Conservation (phyloP, 1,284 basidiomycete genomes). For the Naganishia cerealis region DNA sequence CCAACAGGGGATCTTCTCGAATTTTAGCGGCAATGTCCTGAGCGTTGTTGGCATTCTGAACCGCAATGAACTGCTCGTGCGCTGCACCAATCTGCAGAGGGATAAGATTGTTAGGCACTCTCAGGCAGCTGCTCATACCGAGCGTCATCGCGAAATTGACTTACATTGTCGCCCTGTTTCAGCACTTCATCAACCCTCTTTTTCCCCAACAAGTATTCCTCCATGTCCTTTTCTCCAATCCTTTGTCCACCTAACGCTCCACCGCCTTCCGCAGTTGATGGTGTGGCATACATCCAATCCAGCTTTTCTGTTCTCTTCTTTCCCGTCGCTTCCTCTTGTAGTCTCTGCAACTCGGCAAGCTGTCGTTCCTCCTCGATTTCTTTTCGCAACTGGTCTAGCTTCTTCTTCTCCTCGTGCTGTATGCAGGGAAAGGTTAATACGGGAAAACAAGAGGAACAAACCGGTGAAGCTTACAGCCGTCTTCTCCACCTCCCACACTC, state of each 20-base stretch:
- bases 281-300: constrained; percentile 99
- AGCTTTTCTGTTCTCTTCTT: constrained; percentile 89
- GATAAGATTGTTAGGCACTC: not conserved
- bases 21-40: constrained; percentile 90
- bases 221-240: constrained; percentile 72
- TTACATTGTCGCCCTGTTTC: constrained; percentile 63
- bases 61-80: constrained; percentile 85
- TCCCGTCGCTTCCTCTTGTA: constrained; percentile 91
- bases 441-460: not conserved
- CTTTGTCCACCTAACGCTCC: constrained; percentile 62
- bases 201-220: constrained; percentile 97
- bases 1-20: constrained; percentile 89
- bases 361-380: constrained; percentile 97
- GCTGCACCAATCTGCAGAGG: constrained; percentile 68
- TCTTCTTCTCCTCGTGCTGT: constrained; percentile 95
- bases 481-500: constrained; percentile 98
- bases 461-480: constrained; percentile 68
- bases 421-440: constrained; percentile 28
- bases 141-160: not conserved
- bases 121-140: not conserved
- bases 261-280: constrained; percentile 70
- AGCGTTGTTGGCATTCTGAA: constrained; percentile 86
- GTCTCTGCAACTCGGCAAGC: constrained; percentile 87
- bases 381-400: constrained; percentile 89
- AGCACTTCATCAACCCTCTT: constrained; percentile 95